Conservation (phyloP, 2,329 filamentous ascomycete species). For the Coleophoma eucalyptorum region DNA sequence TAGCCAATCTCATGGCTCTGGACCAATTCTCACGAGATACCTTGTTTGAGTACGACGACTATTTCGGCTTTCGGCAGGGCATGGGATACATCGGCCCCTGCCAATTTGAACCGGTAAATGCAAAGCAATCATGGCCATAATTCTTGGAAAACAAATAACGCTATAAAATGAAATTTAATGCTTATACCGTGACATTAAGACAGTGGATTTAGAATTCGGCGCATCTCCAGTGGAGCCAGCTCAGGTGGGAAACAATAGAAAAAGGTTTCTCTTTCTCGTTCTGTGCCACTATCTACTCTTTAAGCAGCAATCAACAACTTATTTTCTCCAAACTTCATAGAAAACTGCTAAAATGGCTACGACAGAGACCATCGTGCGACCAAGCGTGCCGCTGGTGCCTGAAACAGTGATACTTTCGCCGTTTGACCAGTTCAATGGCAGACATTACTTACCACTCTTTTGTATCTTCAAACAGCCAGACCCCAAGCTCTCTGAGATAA, state of each 20-base stretch:
- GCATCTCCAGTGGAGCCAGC: background rate
- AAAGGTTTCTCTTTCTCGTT: background rate
- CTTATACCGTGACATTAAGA: background rate
- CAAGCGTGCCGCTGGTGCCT: background rate
- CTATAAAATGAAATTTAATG: background rate
- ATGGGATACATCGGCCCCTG: background rate
- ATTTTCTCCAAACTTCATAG: background rate
- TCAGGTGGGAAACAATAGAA: background rate
- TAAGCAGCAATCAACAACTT: background rate
- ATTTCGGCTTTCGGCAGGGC: background rate
- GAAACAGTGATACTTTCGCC: background rate
- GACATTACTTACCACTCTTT: background rate
- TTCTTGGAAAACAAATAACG: background rate
- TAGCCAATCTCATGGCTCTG: background rate
- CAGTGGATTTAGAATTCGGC: background rate
- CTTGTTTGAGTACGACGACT: background rate
- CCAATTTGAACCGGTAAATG: background rate
- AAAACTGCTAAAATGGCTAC: background rate
- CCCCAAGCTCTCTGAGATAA: background rate
- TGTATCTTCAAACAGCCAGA: background rate
- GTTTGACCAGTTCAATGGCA: constrained; percentile 1
- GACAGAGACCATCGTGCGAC: background rate
- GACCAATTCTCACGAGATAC: background rate
- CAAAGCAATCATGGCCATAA: background rate
- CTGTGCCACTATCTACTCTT: background rate